Evolutionary conservation across 345 rosid genomes (phyloP).

Genomic region (Linum usitatissimum): DNA sequence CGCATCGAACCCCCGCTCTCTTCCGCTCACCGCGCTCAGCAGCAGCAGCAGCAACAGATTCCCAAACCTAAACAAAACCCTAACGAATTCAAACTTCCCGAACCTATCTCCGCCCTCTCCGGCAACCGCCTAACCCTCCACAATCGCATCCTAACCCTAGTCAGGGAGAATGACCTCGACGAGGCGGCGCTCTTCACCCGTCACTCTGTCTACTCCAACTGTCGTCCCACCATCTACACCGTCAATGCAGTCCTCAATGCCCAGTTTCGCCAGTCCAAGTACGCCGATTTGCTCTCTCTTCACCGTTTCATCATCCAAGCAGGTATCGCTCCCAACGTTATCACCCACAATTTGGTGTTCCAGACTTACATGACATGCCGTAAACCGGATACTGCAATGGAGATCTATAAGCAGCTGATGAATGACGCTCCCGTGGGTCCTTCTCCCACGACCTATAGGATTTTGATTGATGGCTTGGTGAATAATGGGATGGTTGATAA

Average conservation of each 20-base stretch:
- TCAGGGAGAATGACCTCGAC: slow-evolving; percentile 69
- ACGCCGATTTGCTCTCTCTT: slow-evolving; percentile 57
- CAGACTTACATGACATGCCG: slow-evolving; percentile 75
- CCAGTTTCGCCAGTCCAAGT: slow-evolving; percentile 70
- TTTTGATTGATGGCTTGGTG: slow-evolving; percentile 68
- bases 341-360: slow-evolving; percentile 64
- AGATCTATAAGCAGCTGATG: slow-evolving; percentile 61
- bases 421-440: slow-evolving; percentile 66
- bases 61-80: slow-evolving; percentile 73
- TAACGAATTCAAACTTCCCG: slow-evolving; percentile 73
- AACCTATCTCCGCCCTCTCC: slow-evolving; percentile 51
- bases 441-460: slow-evolving; percentile 60
- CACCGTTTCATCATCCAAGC: slow-evolving; percentile 76
- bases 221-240: slow-evolving; percentile 79
- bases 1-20: slow-evolving; percentile 78
- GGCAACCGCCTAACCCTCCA: slow-evolving; percentile 85
- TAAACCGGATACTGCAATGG: slow-evolving; percentile 68
- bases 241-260: slow-evolving; percentile 80
- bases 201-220: slow-evolving; percentile 86
- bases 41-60: slow-evolving; percentile 25
- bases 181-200: slow-evolving; percentile 89
- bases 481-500: slow-evolving; percentile 63
- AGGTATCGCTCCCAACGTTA: slow-evolving; percentile 64
- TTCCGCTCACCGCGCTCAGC: slow-evolving; percentile 46
- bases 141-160: slow-evolving; percentile 54